phyloP scores from a whole-genome alignment of 202 grass and related monocot species.

The Digitaria exilis region DNA sequence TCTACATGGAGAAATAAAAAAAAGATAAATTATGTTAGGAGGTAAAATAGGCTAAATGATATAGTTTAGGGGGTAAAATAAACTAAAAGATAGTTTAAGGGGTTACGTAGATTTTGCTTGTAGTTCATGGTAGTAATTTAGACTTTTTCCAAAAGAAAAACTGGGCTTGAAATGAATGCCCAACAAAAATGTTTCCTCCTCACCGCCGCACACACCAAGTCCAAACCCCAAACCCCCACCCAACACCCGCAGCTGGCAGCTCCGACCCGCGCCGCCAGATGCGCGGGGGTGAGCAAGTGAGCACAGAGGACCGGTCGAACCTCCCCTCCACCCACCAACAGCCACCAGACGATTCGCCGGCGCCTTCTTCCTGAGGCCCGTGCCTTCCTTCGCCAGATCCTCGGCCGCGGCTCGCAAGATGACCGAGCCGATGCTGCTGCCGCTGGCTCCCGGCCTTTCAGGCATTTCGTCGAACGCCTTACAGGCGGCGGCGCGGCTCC shows the following conservation, averaged over 20 bases:
- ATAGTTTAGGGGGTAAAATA: too few species aligned
- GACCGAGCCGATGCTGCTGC: background rate
- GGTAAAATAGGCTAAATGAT: too few species aligned
- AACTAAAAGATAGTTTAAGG: too few species aligned
- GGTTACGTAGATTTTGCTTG: too few species aligned
- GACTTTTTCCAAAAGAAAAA: too few species aligned
- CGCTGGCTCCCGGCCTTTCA: background rate
- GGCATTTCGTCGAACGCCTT: conserved; percentile 29
- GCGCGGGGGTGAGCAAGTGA: background rate
- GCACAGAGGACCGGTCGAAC: background rate
- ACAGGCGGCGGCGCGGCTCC: background rate
- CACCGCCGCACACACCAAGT: background rate
- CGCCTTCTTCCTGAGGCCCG: background rate
- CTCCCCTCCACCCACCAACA: background rate
- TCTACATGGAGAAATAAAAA: too few species aligned
- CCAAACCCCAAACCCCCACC: background rate
- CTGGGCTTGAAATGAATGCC: too few species aligned
- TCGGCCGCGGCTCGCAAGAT: background rate
- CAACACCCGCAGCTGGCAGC: too few species aligned
- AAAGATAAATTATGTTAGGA: too few species aligned
- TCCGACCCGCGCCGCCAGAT: background rate
- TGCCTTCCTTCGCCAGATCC: background rate
- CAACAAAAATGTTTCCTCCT: too few species aligned
- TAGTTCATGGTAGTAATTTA: too few species aligned
- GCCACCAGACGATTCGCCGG: background rate